Conservation (phyloP, 2,329 filamentous ascomycete species). For the Diaporthe capsici region DNA sequence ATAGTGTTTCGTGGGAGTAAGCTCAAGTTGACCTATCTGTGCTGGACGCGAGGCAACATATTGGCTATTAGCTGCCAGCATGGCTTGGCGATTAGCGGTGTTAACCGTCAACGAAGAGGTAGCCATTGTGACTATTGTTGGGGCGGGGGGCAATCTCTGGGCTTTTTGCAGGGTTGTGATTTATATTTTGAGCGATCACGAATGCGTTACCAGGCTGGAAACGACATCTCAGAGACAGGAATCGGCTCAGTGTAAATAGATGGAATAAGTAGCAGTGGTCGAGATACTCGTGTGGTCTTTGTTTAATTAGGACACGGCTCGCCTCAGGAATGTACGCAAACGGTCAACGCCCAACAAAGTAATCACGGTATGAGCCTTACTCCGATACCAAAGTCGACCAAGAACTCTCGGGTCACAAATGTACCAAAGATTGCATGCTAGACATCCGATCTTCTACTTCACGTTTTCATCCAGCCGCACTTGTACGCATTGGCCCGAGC, state of each 20-base stretch:
- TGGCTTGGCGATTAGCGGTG: neutral
- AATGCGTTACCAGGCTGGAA: neutral
- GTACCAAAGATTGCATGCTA: neutral
- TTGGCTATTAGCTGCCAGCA: neutral
- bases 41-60: neutral
- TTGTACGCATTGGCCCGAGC: neutral
- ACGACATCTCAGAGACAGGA: neutral
- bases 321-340: neutral
- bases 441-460: neutral
- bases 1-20: conserved; percentile 79
- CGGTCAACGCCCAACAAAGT: conserved; percentile 3
- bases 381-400: neutral
- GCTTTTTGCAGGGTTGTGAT: neutral
- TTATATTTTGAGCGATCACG: neutral
- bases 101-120: neutral
- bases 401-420: neutral
- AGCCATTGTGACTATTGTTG: neutral
- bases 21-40: conserved; percentile 58
- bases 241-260: neutral
- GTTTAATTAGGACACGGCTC: neutral
- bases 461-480: neutral
- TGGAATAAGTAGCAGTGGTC: neutral
- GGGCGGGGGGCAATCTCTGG: too few relatives aligned
- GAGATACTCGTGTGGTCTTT: neutral
- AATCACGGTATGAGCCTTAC: neutral